Percentiles rank a stretch among this genome's conserved stretches.
Evolutionary conservation across 2,329 filamentous ascomycete species (phyloP).

Genomic region (Xylaria sp.): DNA sequence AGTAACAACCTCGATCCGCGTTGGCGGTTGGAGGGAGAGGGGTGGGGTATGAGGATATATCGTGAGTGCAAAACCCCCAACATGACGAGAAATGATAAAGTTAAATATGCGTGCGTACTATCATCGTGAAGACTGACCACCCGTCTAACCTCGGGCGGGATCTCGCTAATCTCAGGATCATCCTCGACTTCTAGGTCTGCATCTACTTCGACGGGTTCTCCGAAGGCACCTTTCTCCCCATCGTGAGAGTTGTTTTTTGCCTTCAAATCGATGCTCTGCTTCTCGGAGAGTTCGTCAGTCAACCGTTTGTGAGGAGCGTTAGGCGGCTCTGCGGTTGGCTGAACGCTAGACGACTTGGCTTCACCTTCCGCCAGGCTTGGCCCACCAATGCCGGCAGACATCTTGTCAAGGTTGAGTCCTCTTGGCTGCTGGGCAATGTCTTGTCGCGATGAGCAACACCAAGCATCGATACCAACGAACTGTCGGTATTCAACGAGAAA

Average conservation of each 20-base stretch:
- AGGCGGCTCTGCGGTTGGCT: slow-evolving; percentile 20
- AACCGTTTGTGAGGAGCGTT: slow-evolving; percentile 12
- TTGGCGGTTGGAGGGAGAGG: neutral
- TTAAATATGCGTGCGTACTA: slow-evolving; percentile 36
- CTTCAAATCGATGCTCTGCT: slow-evolving; percentile 4
- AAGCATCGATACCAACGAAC: neutral
- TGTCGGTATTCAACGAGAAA: neutral
- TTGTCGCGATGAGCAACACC: neutral
- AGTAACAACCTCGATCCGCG: neutral
- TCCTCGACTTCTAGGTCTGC: slow-evolving; percentile 52
- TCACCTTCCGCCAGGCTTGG: slow-evolving; percentile 24
- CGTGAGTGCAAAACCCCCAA: neutral
- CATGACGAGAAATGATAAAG: neutral
- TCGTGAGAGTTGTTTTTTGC: neutral
- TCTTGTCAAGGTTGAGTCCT: slow-evolving; percentile 12
- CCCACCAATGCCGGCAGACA: slow-evolving; percentile 30
- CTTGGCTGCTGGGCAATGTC: slow-evolving; percentile 1
- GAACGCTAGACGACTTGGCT: slow-evolving; percentile 29
- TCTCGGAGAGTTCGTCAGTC: slow-evolving; percentile 8
- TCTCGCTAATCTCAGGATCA: slow-evolving; percentile 62
- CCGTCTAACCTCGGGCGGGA: slow-evolving; percentile 65
- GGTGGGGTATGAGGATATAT: neutral
- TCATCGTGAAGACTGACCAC: slow-evolving; percentile 68
- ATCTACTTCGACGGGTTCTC: slow-evolving; percentile 42
- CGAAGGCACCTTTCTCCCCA: slow-evolving; percentile 39